Evolutionary conservation across 2,329 filamentous ascomycete species (phyloP).

Genomic region (Curvularia lunata): DNA sequence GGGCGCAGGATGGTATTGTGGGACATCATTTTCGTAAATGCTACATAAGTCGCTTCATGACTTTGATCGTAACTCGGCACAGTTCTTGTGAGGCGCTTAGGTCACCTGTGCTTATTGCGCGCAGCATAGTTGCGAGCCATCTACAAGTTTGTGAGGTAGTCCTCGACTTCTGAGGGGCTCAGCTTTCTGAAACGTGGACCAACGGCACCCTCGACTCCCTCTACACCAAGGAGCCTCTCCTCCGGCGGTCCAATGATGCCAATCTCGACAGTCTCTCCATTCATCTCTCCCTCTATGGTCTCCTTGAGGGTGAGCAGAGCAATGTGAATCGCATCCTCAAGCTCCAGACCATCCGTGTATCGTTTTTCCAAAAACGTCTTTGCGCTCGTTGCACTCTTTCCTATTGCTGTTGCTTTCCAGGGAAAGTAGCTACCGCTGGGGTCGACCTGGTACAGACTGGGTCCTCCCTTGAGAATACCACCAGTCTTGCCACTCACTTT

Average conservation of each 20-base stretch:
- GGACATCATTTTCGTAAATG: constrained; percentile 35
- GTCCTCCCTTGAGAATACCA: constrained; percentile 92
- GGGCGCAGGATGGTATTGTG: constrained; percentile 1
- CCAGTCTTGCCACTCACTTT: constrained; percentile 87
- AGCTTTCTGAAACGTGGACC: constrained; percentile 93
- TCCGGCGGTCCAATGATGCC: constrained; percentile 96
- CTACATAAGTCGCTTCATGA: constrained; percentile 29
- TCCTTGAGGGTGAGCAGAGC: constrained; percentile 96
- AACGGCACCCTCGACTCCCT: constrained; percentile 83
- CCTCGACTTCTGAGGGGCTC: constrained; percentile 97
- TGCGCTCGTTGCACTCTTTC: constrained; percentile 96
- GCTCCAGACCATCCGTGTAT: constrained; percentile 94
- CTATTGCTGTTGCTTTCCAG: constrained; percentile 99
- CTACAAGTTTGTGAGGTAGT: constrained; percentile 98
- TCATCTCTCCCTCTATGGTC: constrained; percentile 99
- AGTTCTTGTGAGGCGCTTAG: neutral
- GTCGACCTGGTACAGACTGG: constrained; percentile 98
- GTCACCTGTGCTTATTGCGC: constrained; percentile 1
- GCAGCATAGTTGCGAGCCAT: constrained; percentile 5
- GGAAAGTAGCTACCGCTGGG: constrained; percentile 99
- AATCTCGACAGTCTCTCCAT: constrained; percentile 97
- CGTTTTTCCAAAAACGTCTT: constrained; percentile 99
- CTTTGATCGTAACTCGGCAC: constrained; percentile 9
- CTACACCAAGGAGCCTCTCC: constrained; percentile 88
- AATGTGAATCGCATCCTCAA: constrained; percentile 98